Evolutionary conservation across 768 basidiomycete species (phyloP).

Genomic region (Phanerodontia chrysosporium): DNA sequence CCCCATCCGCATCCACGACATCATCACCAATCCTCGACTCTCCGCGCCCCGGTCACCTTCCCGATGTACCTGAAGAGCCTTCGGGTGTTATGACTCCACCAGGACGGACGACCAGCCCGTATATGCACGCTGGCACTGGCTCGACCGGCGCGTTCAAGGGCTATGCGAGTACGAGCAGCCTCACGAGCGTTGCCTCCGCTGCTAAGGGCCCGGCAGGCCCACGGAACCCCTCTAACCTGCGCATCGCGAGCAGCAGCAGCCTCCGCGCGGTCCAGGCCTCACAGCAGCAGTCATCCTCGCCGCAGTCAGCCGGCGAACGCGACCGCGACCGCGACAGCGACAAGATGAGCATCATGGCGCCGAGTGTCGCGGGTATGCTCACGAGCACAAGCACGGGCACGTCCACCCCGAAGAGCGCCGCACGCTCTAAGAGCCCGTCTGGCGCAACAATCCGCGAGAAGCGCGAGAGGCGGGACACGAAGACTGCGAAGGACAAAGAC

Average conservation of each 20-base stretch:
- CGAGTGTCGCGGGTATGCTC: conserved; percentile 4
- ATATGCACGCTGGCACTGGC: conserved; percentile 32
- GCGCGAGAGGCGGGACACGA: conserved; percentile 12
- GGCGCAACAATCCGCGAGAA: conserved; percentile 11
- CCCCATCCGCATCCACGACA: neutral
- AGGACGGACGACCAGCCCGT: conserved; percentile 16
- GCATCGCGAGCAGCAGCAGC: conserved; percentile 3
- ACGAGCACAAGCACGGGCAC: conserved; percentile 9
- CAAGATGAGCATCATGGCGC: neutral
- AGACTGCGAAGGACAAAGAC: neutral
- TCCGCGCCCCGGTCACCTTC: conserved; percentile 18
- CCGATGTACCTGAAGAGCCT: conserved; percentile 30
- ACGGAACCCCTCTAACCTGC: conserved; percentile 15
- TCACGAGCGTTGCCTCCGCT: conserved; percentile 22
- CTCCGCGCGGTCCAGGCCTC: neutral
- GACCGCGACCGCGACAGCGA: conserved; percentile 6
- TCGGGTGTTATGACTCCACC: conserved; percentile 11
- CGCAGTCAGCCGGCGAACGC: neutral
- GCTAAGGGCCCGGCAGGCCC: conserved; percentile 20
- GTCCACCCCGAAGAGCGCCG: neutral
- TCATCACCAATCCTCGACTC: conserved; percentile 17
- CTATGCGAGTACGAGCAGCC: conserved; percentile 26
- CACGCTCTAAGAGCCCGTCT: conserved; percentile 2
- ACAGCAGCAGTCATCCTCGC: neutral
- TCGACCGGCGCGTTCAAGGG: conserved; percentile 36